phyloP scores from a whole-genome alignment of 192 early-diverging fungal genomes.

The Backusella tarrabulga region DNA sequence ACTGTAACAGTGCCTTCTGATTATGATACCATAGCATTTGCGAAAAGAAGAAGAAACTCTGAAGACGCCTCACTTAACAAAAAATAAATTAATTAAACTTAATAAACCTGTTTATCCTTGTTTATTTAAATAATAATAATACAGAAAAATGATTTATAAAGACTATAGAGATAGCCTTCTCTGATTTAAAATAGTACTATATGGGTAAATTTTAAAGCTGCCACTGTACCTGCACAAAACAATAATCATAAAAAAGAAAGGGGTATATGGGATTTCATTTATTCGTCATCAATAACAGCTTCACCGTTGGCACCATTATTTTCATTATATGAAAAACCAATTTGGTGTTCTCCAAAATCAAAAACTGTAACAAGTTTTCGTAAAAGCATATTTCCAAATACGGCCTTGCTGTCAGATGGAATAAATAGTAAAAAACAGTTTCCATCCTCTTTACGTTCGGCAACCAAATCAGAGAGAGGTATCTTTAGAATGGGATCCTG shows the following conservation, averaged over 20 bases:
- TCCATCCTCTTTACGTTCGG: not conserved
- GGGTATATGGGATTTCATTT: not conserved
- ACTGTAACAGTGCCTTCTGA: constrained; percentile 20
- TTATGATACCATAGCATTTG: constrained; percentile 12
- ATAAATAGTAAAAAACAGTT: constrained; percentile 16
- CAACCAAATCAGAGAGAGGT: constrained; percentile 13
- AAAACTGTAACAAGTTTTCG: constrained; percentile 24
- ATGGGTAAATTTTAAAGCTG: not conserved
- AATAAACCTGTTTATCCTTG: too few species aligned
- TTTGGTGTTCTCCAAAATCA: constrained; percentile 24
- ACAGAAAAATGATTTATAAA: not conserved
- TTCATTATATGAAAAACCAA: constrained; percentile 18
- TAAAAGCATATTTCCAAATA: constrained; percentile 22
- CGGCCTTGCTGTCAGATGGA: constrained; percentile 1
- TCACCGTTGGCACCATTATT: not conserved
- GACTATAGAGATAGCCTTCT: not conserved
- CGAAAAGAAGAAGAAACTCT: not conserved
- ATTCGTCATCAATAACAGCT: not conserved
- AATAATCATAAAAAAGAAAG: not conserved
- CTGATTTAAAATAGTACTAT: not conserved
- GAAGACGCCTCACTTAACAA: not conserved
- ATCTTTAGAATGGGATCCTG: not conserved
- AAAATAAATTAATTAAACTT: not conserved
- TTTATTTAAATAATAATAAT: not conserved
- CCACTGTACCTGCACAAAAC: not conserved